Evolutionary conservation across 2,329 filamentous ascomycete species (phyloP).

Genomic region (Bretziella fagacearum): DNA sequence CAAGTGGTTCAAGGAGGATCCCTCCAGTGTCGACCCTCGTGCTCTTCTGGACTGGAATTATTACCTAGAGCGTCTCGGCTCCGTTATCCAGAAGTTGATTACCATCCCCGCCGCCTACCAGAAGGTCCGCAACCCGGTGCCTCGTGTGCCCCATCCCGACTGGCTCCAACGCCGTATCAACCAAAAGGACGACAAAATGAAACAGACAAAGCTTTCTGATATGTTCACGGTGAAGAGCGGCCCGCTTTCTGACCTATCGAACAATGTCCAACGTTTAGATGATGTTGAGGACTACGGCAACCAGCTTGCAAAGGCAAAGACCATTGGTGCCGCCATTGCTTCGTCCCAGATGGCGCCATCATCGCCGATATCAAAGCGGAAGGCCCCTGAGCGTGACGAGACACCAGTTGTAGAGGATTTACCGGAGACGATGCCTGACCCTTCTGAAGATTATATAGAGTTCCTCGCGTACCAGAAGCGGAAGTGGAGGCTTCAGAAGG

Average conservation of each 20-base stretch:
- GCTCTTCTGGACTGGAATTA: slow-evolving; percentile 92
- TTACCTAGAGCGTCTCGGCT: slow-evolving; percentile 86
- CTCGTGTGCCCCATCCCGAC: slow-evolving; percentile 81
- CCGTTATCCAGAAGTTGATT: slow-evolving; percentile 96
- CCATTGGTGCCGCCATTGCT: slow-evolving; percentile 34
- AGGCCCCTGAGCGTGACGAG: slow-evolving; percentile 40
- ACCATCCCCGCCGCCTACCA: slow-evolving; percentile 95
- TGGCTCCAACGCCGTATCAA: slow-evolving; percentile 92
- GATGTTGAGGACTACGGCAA: slow-evolving; percentile 70
- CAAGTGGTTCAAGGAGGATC: slow-evolving; percentile 93
- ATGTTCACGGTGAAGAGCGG: slow-evolving; percentile 52
- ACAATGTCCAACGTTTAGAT: slow-evolving; percentile 38
- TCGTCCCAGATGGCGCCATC: slow-evolving; percentile 32
- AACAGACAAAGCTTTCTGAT: slow-evolving; percentile 97
- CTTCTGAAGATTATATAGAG: slow-evolving; percentile 69
- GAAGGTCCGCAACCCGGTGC: slow-evolving; percentile 87
- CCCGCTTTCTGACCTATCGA: slow-evolving; percentile 54
- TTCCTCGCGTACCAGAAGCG: slow-evolving; percentile 93
- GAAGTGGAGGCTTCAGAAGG: slow-evolving; percentile 97
- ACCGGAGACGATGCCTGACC: slow-evolving; percentile 59
- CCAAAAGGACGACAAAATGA: slow-evolving; percentile 89
- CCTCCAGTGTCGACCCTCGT: slow-evolving; percentile 75
- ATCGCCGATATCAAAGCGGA: slow-evolving; percentile 46
- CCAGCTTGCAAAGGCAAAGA: slow-evolving; percentile 47
- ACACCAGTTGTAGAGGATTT: slow-evolving; percentile 45